phyloP scores from a whole-genome alignment of 2,329 filamentous ascomycete species.

The Xylariales sp. region DNA sequence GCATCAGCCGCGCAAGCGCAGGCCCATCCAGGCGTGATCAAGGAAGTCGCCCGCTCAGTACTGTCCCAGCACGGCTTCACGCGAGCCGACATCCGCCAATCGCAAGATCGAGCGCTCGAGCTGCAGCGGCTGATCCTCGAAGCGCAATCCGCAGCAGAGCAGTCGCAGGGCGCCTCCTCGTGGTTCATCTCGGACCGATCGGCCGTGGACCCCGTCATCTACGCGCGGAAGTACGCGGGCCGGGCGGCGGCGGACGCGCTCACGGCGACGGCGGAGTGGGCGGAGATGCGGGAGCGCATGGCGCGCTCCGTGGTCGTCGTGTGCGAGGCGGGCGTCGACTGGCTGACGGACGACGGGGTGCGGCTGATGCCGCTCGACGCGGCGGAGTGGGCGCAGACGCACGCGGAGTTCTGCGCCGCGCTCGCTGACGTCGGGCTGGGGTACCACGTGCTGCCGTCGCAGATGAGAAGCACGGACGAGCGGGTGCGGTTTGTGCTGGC shows the following conservation, averaged over 20 bases:
- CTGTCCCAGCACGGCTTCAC: slow-evolving; percentile 16
- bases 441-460: slow-evolving; percentile 15
- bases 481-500: slow-evolving; percentile 25
- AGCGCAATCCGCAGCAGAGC: slow-evolving; percentile 21
- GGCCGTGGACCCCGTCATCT: slow-evolving; percentile 25
- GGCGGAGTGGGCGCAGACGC: slow-evolving; percentile 13
- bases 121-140: slow-evolving; percentile 28
- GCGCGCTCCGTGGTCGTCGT: slow-evolving; percentile 23
- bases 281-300: slow-evolving; percentile 18
- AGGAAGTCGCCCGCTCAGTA: slow-evolving; percentile 26
- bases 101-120: slow-evolving; percentile 11
- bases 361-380: slow-evolving; percentile 27
- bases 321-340: slow-evolving; percentile 28
- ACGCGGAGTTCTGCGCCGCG: slow-evolving; percentile 17
- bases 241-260: slow-evolving; percentile 17
- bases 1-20: not conserved
- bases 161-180: not conserved
- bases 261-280: slow-evolving; percentile 4
- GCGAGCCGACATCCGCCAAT: slow-evolving; percentile 23
- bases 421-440: slow-evolving; percentile 11
- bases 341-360: slow-evolving; percentile 26
- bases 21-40: slow-evolving; percentile 10
- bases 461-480: slow-evolving; percentile 8
- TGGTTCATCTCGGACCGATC: slow-evolving; percentile 35
- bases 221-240: slow-evolving; percentile 17